phyloP scores from a whole-genome alignment of 108 stramenopile species.

The Cylindrotheca closterium region DNA sequence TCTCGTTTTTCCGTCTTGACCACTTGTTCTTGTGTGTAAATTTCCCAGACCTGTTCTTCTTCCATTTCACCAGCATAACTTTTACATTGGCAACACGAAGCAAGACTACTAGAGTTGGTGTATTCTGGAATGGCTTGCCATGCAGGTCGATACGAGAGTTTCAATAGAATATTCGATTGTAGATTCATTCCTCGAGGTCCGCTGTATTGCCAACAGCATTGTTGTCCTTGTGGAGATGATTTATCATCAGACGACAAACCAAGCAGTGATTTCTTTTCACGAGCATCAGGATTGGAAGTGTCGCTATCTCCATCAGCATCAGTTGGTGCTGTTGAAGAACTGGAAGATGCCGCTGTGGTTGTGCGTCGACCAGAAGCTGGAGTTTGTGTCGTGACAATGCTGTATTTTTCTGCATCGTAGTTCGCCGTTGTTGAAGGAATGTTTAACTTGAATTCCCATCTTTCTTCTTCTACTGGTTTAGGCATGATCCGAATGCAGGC shows the following conservation, averaged over 20 bases:
- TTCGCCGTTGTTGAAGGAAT: neutral
- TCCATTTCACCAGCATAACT: slow-evolving; percentile 2
- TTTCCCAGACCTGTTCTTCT: slow-evolving; percentile 28
- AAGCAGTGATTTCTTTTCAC: slow-evolving; percentile 31
- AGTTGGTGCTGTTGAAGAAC: slow-evolving; percentile 7
- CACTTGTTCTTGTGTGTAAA: slow-evolving; percentile 34
- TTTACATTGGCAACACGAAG: slow-evolving; percentile 15
- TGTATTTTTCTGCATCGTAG: slow-evolving; percentile 3
- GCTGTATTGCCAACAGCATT: slow-evolving; percentile 42
- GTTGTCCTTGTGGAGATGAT: neutral
- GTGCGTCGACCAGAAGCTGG: neutral
- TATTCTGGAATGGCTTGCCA: slow-evolving; percentile 73
- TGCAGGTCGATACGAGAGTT: slow-evolving; percentile 69
- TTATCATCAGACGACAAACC: neutral
- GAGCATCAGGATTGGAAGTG: neutral
- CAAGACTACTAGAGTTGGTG: slow-evolving; percentile 27
- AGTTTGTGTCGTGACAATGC: too few relatives aligned
- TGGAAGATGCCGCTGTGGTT: neutral
- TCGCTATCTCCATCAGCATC: neutral
- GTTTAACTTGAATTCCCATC: slow-evolving; percentile 30
- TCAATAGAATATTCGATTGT: slow-evolving; percentile 44
- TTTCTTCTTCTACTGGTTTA: slow-evolving; percentile 11
- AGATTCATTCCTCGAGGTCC: slow-evolving; percentile 34
- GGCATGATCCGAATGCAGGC: too few relatives aligned
- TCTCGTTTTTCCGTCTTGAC: slow-evolving; percentile 17